Percentiles rank a stretch among this genome's conserved stretches.
Evolutionary conservation across 768 basidiomycete species (phyloP).

Genomic region (Suillus hirtellus): DNA sequence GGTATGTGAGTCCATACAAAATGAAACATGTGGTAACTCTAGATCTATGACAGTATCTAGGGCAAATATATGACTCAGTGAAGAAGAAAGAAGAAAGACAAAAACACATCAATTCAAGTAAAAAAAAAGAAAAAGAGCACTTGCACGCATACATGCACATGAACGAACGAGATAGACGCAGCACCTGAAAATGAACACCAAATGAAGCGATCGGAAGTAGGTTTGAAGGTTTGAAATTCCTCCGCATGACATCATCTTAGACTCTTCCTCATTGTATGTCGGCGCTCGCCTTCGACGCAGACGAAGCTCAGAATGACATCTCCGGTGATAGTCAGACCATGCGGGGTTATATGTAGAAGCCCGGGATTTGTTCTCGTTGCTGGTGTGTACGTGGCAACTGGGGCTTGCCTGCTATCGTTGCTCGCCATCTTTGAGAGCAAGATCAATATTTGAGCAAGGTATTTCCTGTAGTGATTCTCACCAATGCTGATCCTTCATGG

Average conservation of each 20-base stretch:
- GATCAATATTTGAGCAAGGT: background rate
- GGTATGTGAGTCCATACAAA: background rate
- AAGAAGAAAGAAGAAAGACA: background rate
- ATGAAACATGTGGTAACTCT: background rate
- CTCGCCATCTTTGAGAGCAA: slow-evolving; percentile 28
- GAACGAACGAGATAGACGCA: background rate
- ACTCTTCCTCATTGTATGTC: slow-evolving; percentile 27
- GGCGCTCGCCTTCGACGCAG: slow-evolving; percentile 34
- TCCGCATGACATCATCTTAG: slow-evolving; percentile 2
- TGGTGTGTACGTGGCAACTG: slow-evolving; percentile 31
- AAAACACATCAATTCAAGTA: background rate
- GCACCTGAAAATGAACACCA: background rate
- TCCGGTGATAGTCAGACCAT: slow-evolving; percentile 32
- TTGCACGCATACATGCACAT: background rate
- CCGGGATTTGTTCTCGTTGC: slow-evolving; percentile 28
- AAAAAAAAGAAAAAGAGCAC: background rate
- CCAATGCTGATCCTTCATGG: slow-evolving; percentile 33
- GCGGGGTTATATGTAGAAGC: slow-evolving; percentile 34
- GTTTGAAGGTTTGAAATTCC: background rate
- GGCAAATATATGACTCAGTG: background rate
- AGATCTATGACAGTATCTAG: slow-evolving; percentile 2
- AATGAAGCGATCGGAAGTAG: background rate
- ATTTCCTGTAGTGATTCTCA: slow-evolving; percentile 14
- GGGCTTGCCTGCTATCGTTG: slow-evolving; percentile 35
- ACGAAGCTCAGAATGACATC: slow-evolving; percentile 35